A percentile compares a stretch with the other conserved stretches of the same genome.
These are phyloP conservation scores for Cercospora sp. DNA, from an alignment of 2,329 filamentous ascomycete species.

Conservation along the genomic window DNA sequence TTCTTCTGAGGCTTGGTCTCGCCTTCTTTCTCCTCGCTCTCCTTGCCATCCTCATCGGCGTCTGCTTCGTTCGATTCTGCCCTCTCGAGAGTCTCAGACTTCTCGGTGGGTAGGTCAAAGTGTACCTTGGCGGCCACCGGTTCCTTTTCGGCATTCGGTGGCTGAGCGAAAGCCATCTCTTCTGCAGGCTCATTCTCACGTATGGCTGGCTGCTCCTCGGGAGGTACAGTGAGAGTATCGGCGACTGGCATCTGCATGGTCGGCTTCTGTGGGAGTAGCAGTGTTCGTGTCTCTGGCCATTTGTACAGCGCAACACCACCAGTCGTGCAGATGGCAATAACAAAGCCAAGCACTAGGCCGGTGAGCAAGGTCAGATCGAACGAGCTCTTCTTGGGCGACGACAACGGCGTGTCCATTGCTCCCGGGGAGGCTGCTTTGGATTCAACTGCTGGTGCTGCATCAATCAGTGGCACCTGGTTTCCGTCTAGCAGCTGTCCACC, in stretches of 20 bases:
- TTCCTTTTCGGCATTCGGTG: slow-evolving; percentile 12
- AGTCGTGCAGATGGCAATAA: slow-evolving; percentile 1
- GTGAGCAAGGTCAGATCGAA: slow-evolving; percentile 9
- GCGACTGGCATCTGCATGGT: slow-evolving; percentile 6
- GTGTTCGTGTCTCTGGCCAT: slow-evolving; percentile 6
- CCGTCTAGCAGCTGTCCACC: slow-evolving; percentile 21
- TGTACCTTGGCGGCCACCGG: slow-evolving; percentile 20
- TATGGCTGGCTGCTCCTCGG: slow-evolving; percentile 18
- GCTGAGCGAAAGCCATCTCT: slow-evolving; percentile 39
- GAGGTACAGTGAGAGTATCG: background rate
- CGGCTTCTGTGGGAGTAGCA: slow-evolving; percentile 1
- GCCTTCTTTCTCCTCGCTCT: slow-evolving; percentile 33
- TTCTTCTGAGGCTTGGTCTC: slow-evolving; percentile 44
- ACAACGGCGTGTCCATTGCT: slow-evolving; percentile 9
- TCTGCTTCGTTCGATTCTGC: slow-evolving; percentile 24
- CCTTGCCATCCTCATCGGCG: slow-evolving; percentile 11
- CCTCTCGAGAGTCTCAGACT: slow-evolving; percentile 11
- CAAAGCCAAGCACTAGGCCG: slow-evolving; percentile 4
- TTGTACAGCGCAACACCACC: slow-evolving; percentile 10
- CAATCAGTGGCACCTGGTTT: slow-evolving; percentile 20
- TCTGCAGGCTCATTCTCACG: slow-evolving; percentile 39
- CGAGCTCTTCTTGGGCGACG: slow-evolving; percentile 5
- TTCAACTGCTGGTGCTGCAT: slow-evolving; percentile 19
- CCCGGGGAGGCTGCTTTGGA: background rate
- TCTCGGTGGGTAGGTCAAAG: slow-evolving; percentile 19